Evolutionary conservation across 345 rosid genomes (phyloP), one percentile per base, ranked within the genome.

Genomic region (Melaleuca quinquenervia): DNA sequence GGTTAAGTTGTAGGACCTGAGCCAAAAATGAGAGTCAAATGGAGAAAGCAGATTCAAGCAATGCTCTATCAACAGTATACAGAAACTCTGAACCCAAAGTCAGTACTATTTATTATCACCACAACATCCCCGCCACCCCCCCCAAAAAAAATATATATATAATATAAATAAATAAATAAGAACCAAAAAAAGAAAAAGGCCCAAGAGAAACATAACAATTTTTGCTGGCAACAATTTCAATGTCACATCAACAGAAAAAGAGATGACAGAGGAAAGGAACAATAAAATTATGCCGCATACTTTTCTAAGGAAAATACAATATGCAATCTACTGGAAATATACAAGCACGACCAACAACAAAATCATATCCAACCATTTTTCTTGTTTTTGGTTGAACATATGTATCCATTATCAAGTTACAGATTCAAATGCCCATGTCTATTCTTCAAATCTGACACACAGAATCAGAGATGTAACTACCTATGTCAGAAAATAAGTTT

Each of bases 1-100:
- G 92, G 87, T 94, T 96, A 51, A 97, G 96, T 89, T 97, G 99
- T 85, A 97, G 91, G 87, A 97, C 95, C 99, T 95, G 93, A 86
- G 83, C 84, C 86, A 88, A 51, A 27, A 87, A 87, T 87, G 87
- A 49, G 86, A 55, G 62, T 29, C 50, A 36, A 52, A 49, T 7
- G 41, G 82, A 54, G 87, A 60, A 75, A 15, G 85, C 82, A 85
- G 87, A 56, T 83, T 82, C 54, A 51, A 70, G 24, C 80, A 70
- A 70, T 32, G 48, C 48, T 70, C 78, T 70, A 18, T 70, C 78
- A 36, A 21, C 32, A 7, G 12, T 32, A 32, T 70, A 70, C 48
- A 70, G 48, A 70, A 70, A 45, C 24, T 32, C 48, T 32, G 48
- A 32, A 11, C 44, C 78, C 48, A 18, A 32, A 70, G 48, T 58